Evolutionary conservation across 495 filamentous ascomycete species (phyloP).

Genomic region (Aspergillus wentii): DNA sequence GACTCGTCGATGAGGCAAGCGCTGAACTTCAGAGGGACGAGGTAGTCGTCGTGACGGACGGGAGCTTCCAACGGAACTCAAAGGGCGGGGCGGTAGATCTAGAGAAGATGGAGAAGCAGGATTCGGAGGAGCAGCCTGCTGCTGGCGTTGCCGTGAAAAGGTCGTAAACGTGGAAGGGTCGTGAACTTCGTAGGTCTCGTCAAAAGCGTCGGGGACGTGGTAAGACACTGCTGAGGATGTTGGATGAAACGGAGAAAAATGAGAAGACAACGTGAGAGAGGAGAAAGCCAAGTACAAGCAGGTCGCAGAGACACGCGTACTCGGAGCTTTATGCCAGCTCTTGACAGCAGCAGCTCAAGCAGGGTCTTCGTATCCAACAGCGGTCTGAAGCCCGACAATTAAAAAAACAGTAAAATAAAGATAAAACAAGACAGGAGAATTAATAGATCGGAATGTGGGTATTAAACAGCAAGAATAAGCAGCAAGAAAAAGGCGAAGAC

Average conservation of each 20-base stretch:
- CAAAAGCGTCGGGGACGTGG: slow-evolving; percentile 30
- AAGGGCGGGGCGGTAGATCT: slow-evolving; percentile 36
- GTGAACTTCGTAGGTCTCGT: slow-evolving; percentile 61
- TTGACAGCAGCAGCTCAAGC: slow-evolving; percentile 1
- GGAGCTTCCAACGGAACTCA: slow-evolving; percentile 46
- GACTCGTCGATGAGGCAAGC: slow-evolving; percentile 30
- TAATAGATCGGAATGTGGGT: slow-evolving; percentile 23
- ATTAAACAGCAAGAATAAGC: slow-evolving; percentile 8
- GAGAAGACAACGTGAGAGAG: slow-evolving; percentile 31
- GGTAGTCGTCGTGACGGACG: slow-evolving; percentile 48
- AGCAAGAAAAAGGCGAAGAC: slow-evolving; percentile 6
- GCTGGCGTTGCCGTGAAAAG: slow-evolving; percentile 53
- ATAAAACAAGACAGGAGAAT: slow-evolving; percentile 8
- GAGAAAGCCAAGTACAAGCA: slow-evolving; percentile 7
- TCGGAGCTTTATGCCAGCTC: neutral
- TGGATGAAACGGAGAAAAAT: slow-evolving; percentile 12
- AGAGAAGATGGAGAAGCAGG: slow-evolving; percentile 26
- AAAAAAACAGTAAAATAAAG: neutral
- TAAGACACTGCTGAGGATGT: slow-evolving; percentile 38
- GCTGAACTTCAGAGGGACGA: slow-evolving; percentile 21
- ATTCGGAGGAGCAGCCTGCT: slow-evolving; percentile 35
- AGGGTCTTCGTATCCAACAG: neutral
- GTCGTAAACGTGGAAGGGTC: slow-evolving; percentile 47
- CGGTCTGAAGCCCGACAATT: neutral
- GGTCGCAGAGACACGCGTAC: neutral